A percentile compares a stretch with the other conserved stretches of the same genome.
Evolutionary conservation across 1,139 yeast species (phyloP).

Genomic region (Debaryomyces subglobosus): DNA sequence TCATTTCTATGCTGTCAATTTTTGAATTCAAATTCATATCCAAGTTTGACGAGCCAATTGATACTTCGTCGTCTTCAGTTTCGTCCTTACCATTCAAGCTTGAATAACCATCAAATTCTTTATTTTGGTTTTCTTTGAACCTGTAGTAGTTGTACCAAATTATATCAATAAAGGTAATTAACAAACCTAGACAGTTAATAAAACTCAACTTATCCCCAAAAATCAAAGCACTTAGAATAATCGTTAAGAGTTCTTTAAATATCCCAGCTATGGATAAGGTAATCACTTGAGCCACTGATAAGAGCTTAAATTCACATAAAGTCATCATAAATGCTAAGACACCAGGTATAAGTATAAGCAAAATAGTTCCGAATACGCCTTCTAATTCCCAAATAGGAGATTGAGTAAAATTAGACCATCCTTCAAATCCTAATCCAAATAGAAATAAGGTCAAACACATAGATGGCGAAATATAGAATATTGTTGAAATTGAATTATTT

Average conservation of each 20-base stretch:
- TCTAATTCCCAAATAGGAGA: conserved; percentile 66
- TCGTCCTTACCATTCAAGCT: conserved; percentile 1
- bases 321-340: conserved; percentile 89
- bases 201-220: conserved; percentile 74
- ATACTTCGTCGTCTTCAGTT: conserved; percentile 3
- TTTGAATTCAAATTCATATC: conserved; percentile 1
- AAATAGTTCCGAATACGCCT: conserved; percentile 57
- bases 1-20: conserved; percentile 5
- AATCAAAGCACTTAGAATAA: conserved; percentile 66
- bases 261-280: conserved; percentile 92
- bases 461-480: conserved; percentile 80
- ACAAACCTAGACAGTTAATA: conserved; percentile 74
- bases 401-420: conserved; percentile 52
- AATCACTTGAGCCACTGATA: conserved; percentile 80
- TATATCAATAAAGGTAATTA: conserved; percentile 76
- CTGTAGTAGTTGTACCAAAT: conserved; percentile 78
- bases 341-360: conserved; percentile 78
- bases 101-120: conserved; percentile 10
- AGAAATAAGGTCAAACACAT: conserved; percentile 68
- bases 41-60: not conserved
- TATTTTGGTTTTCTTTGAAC: conserved; percentile 26
- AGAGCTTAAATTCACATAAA: conserved; percentile 79
- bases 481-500: conserved; percentile 78
- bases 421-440: conserved; percentile 69
- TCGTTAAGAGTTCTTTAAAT: conserved; percentile 86